Conservation (phyloP, 805 yeast species). For the Barnettozyma californica region DNA sequence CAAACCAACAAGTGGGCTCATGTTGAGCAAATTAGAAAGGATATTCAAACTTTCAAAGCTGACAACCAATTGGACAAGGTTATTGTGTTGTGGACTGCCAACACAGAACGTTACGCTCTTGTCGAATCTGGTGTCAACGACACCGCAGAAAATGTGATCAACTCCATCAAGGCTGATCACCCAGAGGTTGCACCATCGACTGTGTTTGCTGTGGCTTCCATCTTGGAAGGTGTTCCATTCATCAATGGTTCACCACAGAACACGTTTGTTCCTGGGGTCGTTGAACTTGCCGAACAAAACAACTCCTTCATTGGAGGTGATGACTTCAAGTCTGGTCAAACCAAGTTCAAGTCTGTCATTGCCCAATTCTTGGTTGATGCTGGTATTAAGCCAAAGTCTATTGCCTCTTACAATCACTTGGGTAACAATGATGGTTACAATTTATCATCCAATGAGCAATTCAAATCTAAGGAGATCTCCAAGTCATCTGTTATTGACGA, state of each 20-base stretch:
- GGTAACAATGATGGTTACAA: constrained; percentile 97
- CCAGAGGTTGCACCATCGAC: constrained; percentile 88
- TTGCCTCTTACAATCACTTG: constrained; percentile 93
- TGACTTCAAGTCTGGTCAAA: constrained; percentile 95
- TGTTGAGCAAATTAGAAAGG: constrained; percentile 79
- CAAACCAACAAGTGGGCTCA: constrained; percentile 78
- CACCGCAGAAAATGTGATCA: constrained; percentile 72
- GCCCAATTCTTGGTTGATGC: constrained; percentile 97
- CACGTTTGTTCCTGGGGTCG: constrained; percentile 93
- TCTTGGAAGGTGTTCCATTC: constrained; percentile 82
- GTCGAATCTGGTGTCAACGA: constrained; percentile 78
- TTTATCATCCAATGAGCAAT: constrained; percentile 86
- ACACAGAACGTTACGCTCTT: constrained; percentile 89
- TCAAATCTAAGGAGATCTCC: constrained; percentile 92
- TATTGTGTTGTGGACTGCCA: constrained; percentile 93
- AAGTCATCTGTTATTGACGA: constrained; percentile 92
- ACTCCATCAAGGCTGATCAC: constrained; percentile 72
- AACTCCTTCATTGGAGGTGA: constrained; percentile 88
- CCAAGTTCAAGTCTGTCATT: constrained; percentile 91
- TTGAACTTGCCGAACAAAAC: constrained; percentile 79
- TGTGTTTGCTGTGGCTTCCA: constrained; percentile 89
- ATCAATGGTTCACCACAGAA: constrained; percentile 97
- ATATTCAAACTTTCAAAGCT: constrained; percentile 72
- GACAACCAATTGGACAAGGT: constrained; percentile 77
- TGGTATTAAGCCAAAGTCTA: constrained; percentile 90